These are phyloP conservation scores for Carex scoparia DNA, from an alignment of 176 grass and related monocot species.

Conservation along the genomic window DNA sequence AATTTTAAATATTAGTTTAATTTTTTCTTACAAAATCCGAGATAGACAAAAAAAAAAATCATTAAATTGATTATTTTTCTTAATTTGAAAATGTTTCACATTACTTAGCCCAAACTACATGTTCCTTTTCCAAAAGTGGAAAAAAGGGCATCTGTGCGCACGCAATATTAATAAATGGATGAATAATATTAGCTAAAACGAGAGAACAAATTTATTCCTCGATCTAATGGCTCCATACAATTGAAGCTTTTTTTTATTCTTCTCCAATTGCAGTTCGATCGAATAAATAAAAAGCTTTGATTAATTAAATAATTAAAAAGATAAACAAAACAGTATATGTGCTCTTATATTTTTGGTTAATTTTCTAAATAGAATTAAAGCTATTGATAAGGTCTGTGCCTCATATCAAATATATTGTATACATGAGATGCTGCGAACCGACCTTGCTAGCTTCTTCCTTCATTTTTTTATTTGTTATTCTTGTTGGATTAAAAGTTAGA, in stretches of 20 bases:
- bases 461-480: constrained; percentile 11
- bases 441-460: constrained; percentile 7
- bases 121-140: not conserved
- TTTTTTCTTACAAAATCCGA: not conserved
- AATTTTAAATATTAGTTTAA: too few species aligned
- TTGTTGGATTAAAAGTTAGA: constrained; percentile 13
- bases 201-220: not conserved
- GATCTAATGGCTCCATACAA: not conserved
- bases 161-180: not conserved
- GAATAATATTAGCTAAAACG: not conserved
- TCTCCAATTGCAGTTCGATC: not conserved
- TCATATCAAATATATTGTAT: not conserved
- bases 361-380: not conserved
- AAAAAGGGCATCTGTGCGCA: not conserved
- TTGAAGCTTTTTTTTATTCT: constrained; percentile 13
- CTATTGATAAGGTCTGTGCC: not conserved
- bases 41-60: not conserved
- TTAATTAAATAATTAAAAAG: not conserved
- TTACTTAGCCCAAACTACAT: not conserved
- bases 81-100: not conserved
- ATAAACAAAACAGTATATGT: not conserved
- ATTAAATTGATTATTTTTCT: not conserved
- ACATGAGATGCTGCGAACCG: constrained; percentile 31
- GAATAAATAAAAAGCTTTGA: constrained; percentile 18
- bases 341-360: not conserved